Percentiles rank a stretch among this genome's conserved stretches.
These are phyloP conservation scores for Anastatica hierochuntica DNA, from an alignment of 345 rosid species.

Conservation along the genomic window DNA sequence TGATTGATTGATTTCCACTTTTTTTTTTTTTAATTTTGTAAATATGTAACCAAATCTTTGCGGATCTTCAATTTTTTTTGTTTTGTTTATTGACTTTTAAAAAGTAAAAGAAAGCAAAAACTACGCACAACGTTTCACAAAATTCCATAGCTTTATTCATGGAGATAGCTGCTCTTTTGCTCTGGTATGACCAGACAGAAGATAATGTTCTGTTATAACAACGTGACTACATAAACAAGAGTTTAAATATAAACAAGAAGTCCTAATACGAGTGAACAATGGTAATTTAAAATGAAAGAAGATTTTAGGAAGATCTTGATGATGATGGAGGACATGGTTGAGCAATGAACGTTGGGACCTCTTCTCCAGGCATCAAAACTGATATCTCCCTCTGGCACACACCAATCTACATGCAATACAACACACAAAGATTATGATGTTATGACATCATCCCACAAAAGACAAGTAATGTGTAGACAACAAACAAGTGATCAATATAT, in stretches of 20 bases:
- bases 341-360: slow-evolving; percentile 60
- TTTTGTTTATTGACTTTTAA: slow-evolving; percentile 12
- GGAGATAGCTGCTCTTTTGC: slow-evolving; percentile 25
- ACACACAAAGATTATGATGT: not conserved
- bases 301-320: slow-evolving; percentile 29
- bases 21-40: slow-evolving; percentile 7
- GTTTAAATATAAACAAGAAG: not conserved
- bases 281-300: not conserved
- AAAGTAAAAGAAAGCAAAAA: slow-evolving; percentile 3
- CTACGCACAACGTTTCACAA: slow-evolving; percentile 9
- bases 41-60: slow-evolving; percentile 24
- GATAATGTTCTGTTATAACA: slow-evolving; percentile 20
- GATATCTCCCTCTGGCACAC: slow-evolving; percentile 50
- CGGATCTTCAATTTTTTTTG: slow-evolving; percentile 10
- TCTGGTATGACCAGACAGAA: slow-evolving; percentile 10
- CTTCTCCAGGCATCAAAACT: slow-evolving; percentile 76
- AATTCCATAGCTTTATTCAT: slow-evolving; percentile 15
- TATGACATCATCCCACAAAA: slow-evolving; percentile 15
- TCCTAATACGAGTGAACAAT: not conserved
- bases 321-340: slow-evolving; percentile 47
- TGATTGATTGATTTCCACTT: slow-evolving; percentile 20
- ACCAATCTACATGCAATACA: slow-evolving; percentile 34
- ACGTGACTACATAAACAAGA: slow-evolving; percentile 17
- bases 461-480: slow-evolving; percentile 20
- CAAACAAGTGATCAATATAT: slow-evolving; percentile 12